Evolutionary conservation across 306 rosid genomes (phyloP).

Genomic region (Dalbergia cochinchinensis): DNA sequence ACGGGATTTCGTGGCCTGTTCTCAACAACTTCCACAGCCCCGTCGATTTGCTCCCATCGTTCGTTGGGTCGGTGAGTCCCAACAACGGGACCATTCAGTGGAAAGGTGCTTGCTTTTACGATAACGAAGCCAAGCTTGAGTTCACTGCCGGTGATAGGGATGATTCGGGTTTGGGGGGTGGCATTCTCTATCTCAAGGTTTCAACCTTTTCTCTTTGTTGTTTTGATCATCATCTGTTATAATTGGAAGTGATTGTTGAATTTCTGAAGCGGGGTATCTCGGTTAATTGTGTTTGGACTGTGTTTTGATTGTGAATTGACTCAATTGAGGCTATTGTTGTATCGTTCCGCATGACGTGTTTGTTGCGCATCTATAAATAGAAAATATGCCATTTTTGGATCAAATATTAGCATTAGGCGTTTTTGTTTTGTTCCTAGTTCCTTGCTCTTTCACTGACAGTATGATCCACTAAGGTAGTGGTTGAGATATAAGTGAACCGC

Average conservation of each 20-base stretch:
- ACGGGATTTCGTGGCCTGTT: constrained; percentile 88
- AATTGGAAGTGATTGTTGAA: background rate
- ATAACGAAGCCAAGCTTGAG: constrained; percentile 75
- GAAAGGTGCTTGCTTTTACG: constrained; percentile 89
- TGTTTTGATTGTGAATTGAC: constrained; percentile 16
- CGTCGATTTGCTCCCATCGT: constrained; percentile 88
- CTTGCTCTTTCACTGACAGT: background rate
- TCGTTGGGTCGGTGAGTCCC: constrained; percentile 84
- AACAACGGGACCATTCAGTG: constrained; percentile 66
- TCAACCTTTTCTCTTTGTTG: background rate
- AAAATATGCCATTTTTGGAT: background rate
- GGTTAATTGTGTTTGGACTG: background rate
- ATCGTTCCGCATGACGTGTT: background rate
- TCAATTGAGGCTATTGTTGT: background rate
- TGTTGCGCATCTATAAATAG: background rate
- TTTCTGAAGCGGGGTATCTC: background rate
- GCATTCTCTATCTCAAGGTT: constrained; percentile 86
- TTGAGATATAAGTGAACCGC: constrained; percentile 7
- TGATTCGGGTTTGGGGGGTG: constrained; percentile 73
- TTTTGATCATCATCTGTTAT: background rate
- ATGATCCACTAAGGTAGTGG: constrained; percentile 5
- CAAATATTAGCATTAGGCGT: background rate
- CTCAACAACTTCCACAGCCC: constrained; percentile 88
- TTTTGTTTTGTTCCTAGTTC: background rate
- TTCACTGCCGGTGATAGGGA: constrained; percentile 56